Evolutionary conservation across 2,329 filamentous ascomycete genomes (phyloP).

Genomic region (Talaromyces sp.): DNA sequence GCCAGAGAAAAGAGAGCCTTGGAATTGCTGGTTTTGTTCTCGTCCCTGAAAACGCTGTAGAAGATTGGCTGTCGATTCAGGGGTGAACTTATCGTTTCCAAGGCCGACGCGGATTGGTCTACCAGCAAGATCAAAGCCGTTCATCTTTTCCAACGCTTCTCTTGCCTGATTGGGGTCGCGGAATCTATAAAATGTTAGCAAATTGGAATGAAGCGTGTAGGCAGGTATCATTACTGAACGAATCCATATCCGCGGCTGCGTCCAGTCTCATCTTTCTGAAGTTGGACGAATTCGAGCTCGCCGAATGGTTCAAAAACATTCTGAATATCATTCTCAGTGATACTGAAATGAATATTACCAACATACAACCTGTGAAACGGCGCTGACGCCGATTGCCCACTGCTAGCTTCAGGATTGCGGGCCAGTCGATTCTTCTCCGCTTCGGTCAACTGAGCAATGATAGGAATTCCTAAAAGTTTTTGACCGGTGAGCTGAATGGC

Average conservation of each 20-base stretch:
- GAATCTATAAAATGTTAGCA: constrained; percentile 58
- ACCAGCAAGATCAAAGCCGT: constrained; percentile 95
- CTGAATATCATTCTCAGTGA: constrained; percentile 91
- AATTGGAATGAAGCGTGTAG: not conserved
- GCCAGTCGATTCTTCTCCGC: constrained; percentile 99
- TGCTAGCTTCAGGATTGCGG: constrained; percentile 68
- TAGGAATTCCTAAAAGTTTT: constrained; percentile 95
- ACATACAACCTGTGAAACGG: constrained; percentile 98
- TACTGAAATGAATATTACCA: constrained; percentile 99
- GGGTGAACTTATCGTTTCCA: constrained; percentile 99
- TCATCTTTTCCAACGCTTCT: constrained; percentile 97
- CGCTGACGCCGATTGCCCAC: constrained; percentile 71
- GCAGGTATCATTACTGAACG: constrained; percentile 70
- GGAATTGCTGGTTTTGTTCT: constrained; percentile 60
- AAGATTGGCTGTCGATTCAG: constrained; percentile 89
- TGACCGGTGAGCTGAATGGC: constrained; percentile 98
- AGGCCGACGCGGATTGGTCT: constrained; percentile 97
- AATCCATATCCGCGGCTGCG: constrained; percentile 95
- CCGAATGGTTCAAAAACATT: constrained; percentile 97
- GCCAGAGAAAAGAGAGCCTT: constrained; percentile 88
- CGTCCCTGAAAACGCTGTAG: constrained; percentile 87
- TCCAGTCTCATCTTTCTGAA: constrained; percentile 91
- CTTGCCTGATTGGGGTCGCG: constrained; percentile 85
- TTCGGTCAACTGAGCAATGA: constrained; percentile 97
- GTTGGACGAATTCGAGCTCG: constrained; percentile 92